Base-by-base conservation (phyloP, 176 grass and related monocot species). In the Oryza nivara region DNA sequence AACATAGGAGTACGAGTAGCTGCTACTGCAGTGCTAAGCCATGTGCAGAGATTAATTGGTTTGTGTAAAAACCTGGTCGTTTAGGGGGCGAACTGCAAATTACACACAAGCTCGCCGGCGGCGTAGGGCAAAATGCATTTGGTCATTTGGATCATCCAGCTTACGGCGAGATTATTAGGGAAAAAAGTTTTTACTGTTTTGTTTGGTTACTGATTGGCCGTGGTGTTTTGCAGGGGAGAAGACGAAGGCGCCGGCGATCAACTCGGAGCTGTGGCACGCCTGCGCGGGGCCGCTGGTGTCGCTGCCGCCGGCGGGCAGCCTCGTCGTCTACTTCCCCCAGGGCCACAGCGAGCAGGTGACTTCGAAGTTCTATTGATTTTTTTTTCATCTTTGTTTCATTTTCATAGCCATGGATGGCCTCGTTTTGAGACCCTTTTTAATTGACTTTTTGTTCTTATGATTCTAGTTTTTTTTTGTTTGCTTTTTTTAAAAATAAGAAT, bases 291-390 rank as follows among this genome's bases (percentile, higher is more conserved):
- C 85, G 49, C 88, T 93, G 66, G 91, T 93, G 77, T 82, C 81
- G 49, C 78, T 93, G 22, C 91, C 91, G 85, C 88, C 88, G 78
- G 91, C 88, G 34, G 91, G 91, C 9, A 93, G 88, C 88, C 88
- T 93, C 83, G 88, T 96, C 78, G 93, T 96, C 74, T 96, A 96
- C 86, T 96, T 96, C 52, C 92, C 90, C 9, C 92, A 94, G 32
- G 92, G 92, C 23, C 92, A 94, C 85, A 94, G 90, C 19, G 92
- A 94, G 82, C 92, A 92, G 92, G 92, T 94, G 40, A 80, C 48
- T 16, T 17, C 10, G 15, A 0, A 80, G 41, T 16, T 17, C 10
- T 25, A 0, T 6, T n/a, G 9, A 34, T 47, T 70, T 32, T 2
- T 32, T 28, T 28, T 0, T 44, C 6, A 0, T 11, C 13, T 28